Base-by-base conservation (phyloP, 2,329 filamentous ascomycete species). In the Ceratocystis ficicola region DNA sequence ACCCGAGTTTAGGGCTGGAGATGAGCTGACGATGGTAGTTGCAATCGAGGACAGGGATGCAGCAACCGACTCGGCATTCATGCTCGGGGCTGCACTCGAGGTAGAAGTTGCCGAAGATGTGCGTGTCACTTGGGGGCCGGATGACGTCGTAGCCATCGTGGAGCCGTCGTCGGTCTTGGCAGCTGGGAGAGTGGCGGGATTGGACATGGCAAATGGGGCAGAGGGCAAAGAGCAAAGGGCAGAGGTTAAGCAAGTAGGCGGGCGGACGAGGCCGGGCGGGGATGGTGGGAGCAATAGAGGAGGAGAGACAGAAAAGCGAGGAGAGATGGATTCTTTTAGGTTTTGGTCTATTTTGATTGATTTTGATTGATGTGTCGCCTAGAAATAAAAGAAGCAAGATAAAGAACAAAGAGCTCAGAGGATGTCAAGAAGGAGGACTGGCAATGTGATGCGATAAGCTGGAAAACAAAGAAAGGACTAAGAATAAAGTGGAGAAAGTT, bases 21-120 rank as follows among this genome's bases (percentile, higher is more conserved):
- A 44, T 6, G 65, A 65, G 30, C 55, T 46, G 46, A 65, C 28
- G 20, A 48, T 44, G 5, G 66, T 67, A 4, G 63, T 64, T 15
- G 62, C 44, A 28, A 63, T 61, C 25, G 65, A 67, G 5, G 66
- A 64, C 52, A 57, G 22, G 6, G 52, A 57, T 17, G 22, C 52
- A 12, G 63, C 63, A 55, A 67, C 52, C 7, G 62, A 67, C 62
- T 64, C 62, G 44, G 65, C 61, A n/a, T 63, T 59, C 3, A 64
- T 41, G 2, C 61, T 67, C 2, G 36, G 62, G 17, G 41, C 44
- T 7, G 12, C 52, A 44, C 50, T 60, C 28, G 62, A 60, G 12
- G 62, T 52, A 25, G 65, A 67, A 6, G n/a, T n/a, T 8, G 65
- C 59, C n/a, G 65, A 64, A 10, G 52, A 25, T 17, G 63, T 64